Percentiles rank a stretch among this genome's conserved stretches.
Conservation (phyloP, 176 grass and related monocot genomes). For the Saccharum officinarum region DNA sequence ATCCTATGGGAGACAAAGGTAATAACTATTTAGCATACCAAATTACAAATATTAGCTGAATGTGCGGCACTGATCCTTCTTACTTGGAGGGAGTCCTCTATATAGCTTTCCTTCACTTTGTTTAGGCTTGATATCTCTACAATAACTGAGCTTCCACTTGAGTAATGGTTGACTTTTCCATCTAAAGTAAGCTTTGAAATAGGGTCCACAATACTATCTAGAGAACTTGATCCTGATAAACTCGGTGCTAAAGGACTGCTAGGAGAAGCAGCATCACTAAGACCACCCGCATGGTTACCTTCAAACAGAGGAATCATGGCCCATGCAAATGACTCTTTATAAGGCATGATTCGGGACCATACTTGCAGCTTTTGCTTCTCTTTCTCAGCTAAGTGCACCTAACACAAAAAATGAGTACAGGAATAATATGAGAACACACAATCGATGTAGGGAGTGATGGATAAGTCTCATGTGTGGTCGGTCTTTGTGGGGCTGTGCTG, state of each 20-base stretch:
- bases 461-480: too few species aligned
- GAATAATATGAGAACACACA: conserved; percentile 31
- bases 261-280: conserved; percentile 68
- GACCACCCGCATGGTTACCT: conserved; percentile 62
- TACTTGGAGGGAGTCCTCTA: conserved; percentile 95
- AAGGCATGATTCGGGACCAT: conserved; percentile 92
- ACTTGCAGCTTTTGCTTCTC: conserved; percentile 99
- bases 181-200: conserved; percentile 86
- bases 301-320: conserved; percentile 92
- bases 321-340: conserved; percentile 95
- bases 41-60: conserved; percentile 27
- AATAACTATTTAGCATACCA: conserved; percentile 8
- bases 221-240: conserved; percentile 82
- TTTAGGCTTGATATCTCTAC: conserved; percentile 97
- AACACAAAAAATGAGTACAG: conserved; percentile 38
- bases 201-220: conserved; percentile 77
- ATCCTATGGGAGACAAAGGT: conserved; percentile 58
- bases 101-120: conserved; percentile 99
- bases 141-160: conserved; percentile 87
- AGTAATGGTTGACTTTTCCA: conserved; percentile 80
- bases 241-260: conserved; percentile 83
- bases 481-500: too few species aligned
- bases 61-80: conserved; percentile 19
- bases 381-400: conserved; percentile 92
- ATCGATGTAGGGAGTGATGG: conserved; percentile 10